Conservation (phyloP, 805 yeast genomes). For the Candida easanensis region DNA sequence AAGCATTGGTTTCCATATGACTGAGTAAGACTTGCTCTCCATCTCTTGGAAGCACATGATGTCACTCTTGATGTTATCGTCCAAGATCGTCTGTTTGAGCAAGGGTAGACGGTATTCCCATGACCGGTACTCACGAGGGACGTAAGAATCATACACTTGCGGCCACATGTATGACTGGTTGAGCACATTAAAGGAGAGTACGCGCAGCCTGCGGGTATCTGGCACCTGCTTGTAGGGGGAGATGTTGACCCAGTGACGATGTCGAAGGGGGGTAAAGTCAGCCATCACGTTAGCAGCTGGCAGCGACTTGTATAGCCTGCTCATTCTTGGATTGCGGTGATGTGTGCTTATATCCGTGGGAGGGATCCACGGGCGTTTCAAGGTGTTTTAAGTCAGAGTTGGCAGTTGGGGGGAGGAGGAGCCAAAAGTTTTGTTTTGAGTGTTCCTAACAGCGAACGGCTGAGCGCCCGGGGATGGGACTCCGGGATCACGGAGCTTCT, state of each 20-base stretch:
- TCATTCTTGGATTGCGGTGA: neutral
- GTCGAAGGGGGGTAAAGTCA: constrained; percentile 12
- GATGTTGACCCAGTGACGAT: constrained; percentile 22
- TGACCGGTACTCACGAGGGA: constrained; percentile 42
- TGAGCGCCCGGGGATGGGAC: constrained; percentile 2
- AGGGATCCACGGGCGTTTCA: too few relatives aligned
- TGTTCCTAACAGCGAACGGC: constrained; percentile 18
- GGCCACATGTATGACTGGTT: constrained; percentile 61
- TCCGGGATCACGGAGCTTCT: neutral
- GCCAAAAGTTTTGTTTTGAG: neutral
- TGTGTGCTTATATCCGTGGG: neutral
- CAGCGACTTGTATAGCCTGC: neutral
- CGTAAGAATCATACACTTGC: constrained; percentile 48
- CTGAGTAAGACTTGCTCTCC: constrained; percentile 40
- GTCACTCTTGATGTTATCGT: constrained; percentile 41
- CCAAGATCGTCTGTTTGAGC: constrained; percentile 33
- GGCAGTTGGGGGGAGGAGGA: too few relatives aligned
- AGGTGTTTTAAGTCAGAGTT: too few relatives aligned
- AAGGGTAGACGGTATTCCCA: constrained; percentile 49
- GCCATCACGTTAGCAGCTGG: neutral
- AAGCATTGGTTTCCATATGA: constrained; percentile 37
- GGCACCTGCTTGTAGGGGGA: neutral
- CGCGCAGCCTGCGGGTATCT: constrained; percentile 22
- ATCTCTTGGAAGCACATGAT: constrained; percentile 61
- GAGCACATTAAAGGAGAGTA: constrained; percentile 45